A percentile compares a stretch with the other conserved stretches of the same genome.
phyloP scores from a whole-genome alignment of 2,329 filamentous ascomycete genomes.

The Calonectria multiphialidica region DNA sequence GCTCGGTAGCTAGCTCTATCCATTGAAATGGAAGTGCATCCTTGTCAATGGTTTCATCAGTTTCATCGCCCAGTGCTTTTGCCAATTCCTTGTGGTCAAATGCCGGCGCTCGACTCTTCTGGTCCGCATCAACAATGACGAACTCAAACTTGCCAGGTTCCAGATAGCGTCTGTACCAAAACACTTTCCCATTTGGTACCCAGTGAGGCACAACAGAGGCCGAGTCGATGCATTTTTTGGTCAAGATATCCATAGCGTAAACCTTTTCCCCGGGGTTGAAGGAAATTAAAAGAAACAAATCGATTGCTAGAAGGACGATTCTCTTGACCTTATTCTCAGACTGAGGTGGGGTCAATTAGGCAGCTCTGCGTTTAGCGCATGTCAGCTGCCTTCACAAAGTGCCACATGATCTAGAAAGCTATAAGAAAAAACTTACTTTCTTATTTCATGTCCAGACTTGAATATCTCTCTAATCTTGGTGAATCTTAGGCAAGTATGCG shows the following conservation, averaged over 20 bases:
- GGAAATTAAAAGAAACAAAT: not conserved
- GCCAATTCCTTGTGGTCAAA: slow-evolving; percentile 42
- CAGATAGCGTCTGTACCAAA: slow-evolving; percentile 42
- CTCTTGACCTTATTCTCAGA: not conserved
- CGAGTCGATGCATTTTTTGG: slow-evolving; percentile 13
- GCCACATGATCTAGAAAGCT: not conserved
- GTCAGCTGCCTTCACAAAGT: not conserved
- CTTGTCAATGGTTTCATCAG: slow-evolving; percentile 15
- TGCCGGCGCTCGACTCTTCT: slow-evolving; percentile 24
- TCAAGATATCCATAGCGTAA: slow-evolving; percentile 14
- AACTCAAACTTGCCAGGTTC: slow-evolving; percentile 33
- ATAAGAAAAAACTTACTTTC: no score
- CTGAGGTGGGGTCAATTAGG: not conserved
- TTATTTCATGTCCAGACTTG: no score
- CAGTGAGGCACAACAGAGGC: slow-evolving; percentile 38
- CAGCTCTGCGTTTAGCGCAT: not conserved
- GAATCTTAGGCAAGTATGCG: no score
- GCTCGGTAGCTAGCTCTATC: slow-evolving; percentile 32
- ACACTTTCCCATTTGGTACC: slow-evolving; percentile 32
- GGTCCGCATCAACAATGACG: slow-evolving; percentile 32
- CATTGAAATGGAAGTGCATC: slow-evolving; percentile 37
- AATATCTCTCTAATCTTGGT: no score
- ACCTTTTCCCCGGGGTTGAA: not conserved
- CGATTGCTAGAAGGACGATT: not conserved
- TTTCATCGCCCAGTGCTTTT: slow-evolving; percentile 23